Percentiles rank a stretch among this genome's conserved stretches.
phyloP scores from a whole-genome alignment of 148 eudicot genomes.

The Nyssa sinensis region DNA sequence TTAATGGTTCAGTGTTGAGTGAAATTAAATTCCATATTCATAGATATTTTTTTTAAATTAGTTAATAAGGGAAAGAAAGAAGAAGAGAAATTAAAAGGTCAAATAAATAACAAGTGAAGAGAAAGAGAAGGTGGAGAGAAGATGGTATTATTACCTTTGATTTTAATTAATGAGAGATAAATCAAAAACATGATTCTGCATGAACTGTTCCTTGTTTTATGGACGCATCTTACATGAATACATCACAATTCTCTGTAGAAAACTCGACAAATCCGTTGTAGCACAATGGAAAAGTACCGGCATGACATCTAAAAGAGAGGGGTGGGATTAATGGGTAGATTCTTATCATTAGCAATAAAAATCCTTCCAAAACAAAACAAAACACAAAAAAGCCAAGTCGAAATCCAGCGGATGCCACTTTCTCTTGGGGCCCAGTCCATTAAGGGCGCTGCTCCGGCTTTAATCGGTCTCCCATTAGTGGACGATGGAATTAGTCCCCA shows the following conservation, averaged over 20 bases:
- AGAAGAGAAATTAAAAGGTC: background rate
- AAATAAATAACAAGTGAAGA: background rate
- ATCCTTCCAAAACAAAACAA: too few relatives aligned
- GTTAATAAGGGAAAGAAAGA: background rate
- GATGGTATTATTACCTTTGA: background rate
- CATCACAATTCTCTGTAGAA: background rate
- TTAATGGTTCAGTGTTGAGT: constrained; percentile 6
- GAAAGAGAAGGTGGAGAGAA: constrained; percentile 1
- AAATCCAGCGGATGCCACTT: too few relatives aligned
- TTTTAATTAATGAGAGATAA: background rate
- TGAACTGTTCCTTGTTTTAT: background rate
- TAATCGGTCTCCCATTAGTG: too few relatives aligned
- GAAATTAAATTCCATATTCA: background rate
- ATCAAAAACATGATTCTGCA: constrained; percentile 6
- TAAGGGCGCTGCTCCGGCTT: too few relatives aligned
- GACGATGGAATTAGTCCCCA: too few relatives aligned
- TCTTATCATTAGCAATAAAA: too few relatives aligned
- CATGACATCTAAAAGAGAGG: too few relatives aligned
- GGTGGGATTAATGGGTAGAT: too few relatives aligned
- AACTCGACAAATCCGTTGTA: too few relatives aligned
- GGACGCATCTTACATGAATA: background rate
- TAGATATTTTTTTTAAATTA: background rate
- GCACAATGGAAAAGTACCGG: too few relatives aligned
- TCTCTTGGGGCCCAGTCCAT: too few relatives aligned
- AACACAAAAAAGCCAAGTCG: too few relatives aligned